Base-by-base conservation (phyloP, 768 basidiomycete species). In the Hygrocybe punicea region DNA sequence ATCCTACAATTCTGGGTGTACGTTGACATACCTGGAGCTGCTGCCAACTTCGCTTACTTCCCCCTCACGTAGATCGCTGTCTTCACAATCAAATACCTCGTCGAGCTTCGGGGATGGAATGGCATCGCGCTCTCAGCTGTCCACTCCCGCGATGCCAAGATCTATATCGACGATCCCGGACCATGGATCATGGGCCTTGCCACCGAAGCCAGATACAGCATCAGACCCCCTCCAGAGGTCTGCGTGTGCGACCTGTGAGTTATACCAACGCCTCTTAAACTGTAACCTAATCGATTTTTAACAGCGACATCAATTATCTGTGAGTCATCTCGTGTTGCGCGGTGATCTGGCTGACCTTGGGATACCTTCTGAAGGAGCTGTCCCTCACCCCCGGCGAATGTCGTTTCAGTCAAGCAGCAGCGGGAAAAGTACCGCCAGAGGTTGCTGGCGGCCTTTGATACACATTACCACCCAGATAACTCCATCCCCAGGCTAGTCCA, bases 131-230 rank as follows among this genome's bases (percentile, higher is more conserved):
- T 94, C 42, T 76, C 86, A 35, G 81, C 91, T 1, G 89, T 93
- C 34, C 92, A 94, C 68, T 85, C 87, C 34, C 85, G 95, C 45
- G 96, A 97, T 61, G 87, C 92, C 24, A 91, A 89, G 67, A 91
- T 98, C 52, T 91, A 93, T 62, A 87, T 95, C 60, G 94, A 98
- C 62, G 94, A 98, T 69, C 93, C 95, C 42, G 95, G 95, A 34
- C 96, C 96, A 58, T 98, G 93, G 86, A 93, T 98, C 64, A 83
- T 98, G 70, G 95, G 91, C 35, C 78, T 96, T 37, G 84, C 91
- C 10, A 91, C 90, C 1, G 89, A 95, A 67, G 87, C 89, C 7
- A 81, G 91, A 58, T 89, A 92, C 68, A 82, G 89, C 61, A 76
- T 92, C 17, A 78, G 87, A 24, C 81, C 87, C 8, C 76, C 85